Evolutionary conservation across 805 yeast species (phyloP).

Genomic region (Vanderwaltozyma yarrowii): DNA sequence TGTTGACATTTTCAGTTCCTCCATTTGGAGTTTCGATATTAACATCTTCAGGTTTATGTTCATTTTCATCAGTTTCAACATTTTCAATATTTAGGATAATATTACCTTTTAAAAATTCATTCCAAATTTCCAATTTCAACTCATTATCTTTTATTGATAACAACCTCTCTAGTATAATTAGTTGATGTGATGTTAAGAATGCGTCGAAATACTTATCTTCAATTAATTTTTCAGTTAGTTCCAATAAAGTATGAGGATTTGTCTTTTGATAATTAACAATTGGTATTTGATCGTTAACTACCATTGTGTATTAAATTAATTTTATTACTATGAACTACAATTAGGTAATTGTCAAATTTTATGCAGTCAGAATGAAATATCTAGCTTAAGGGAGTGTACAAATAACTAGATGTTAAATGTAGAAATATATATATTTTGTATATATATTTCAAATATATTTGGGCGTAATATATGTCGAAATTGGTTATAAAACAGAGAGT

Average conservation of each 20-base stretch:
- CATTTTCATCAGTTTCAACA: neutral
- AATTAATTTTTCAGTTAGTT: constrained; percentile 30
- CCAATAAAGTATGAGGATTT: constrained; percentile 23
- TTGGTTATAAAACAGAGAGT: too few species aligned
- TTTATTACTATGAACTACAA: neutral
- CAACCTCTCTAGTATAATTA: constrained; percentile 38
- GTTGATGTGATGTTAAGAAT: constrained; percentile 46
- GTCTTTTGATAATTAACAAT: constrained; percentile 24
- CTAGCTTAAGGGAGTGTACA: too few species aligned
- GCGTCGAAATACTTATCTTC: constrained; percentile 35
- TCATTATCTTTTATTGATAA: constrained; percentile 28
- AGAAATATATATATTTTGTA: too few species aligned
- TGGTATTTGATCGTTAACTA: constrained; percentile 8
- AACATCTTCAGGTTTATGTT: neutral
- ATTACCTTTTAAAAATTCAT: constrained; percentile 32
- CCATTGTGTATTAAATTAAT: neutral
- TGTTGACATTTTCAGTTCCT: constrained; percentile 1
- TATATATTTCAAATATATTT: too few species aligned
- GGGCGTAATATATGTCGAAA: too few species aligned
- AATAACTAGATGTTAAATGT: too few species aligned
- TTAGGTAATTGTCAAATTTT: neutral
- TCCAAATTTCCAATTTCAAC: constrained; percentile 32
- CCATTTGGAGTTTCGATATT: neutral
- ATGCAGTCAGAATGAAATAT: too few species aligned
- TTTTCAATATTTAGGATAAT: constrained; percentile 22